phyloP scores from a whole-genome alignment of 208 protist species.

The Leishmania aethiopica region DNA sequence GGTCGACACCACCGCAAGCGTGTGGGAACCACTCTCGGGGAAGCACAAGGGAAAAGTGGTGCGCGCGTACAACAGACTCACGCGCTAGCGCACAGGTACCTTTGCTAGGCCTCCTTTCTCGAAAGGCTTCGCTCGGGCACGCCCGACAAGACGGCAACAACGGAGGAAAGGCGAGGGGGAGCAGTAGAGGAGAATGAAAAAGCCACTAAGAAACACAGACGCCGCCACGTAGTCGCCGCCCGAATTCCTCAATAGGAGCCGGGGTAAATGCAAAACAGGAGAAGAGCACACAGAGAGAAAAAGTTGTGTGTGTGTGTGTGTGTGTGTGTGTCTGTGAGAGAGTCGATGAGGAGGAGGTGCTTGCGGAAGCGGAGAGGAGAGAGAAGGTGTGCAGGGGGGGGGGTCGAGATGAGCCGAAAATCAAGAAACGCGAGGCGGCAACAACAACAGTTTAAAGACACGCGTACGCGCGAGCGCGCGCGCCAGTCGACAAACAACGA shows the following conservation, averaged over 20 bases:
- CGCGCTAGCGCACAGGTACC: background rate
- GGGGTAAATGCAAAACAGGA: background rate
- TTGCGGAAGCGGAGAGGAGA: background rate
- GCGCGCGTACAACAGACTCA: background rate
- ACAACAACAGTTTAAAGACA: background rate
- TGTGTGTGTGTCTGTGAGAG: background rate
- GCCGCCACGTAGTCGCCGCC: background rate
- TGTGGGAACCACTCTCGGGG: background rate
- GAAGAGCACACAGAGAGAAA: background rate
- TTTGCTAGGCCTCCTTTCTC: background rate
- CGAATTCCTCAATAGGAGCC: background rate
- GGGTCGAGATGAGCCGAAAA: background rate
- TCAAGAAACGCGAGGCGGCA: background rate
- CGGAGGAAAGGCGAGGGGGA: no score
- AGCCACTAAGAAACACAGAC: background rate
- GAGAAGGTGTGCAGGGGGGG: background rate
- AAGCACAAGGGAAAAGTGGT: background rate
- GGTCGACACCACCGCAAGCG: background rate
- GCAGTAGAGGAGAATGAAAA: background rate
- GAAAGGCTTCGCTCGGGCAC: background rate
- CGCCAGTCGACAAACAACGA: background rate
- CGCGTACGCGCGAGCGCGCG: background rate
- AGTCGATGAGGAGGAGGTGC: background rate
- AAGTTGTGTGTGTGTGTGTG: background rate
- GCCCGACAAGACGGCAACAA: background rate